Conservation (phyloP, 441 rosid genomes). For the Gossypium laxum region DNA sequence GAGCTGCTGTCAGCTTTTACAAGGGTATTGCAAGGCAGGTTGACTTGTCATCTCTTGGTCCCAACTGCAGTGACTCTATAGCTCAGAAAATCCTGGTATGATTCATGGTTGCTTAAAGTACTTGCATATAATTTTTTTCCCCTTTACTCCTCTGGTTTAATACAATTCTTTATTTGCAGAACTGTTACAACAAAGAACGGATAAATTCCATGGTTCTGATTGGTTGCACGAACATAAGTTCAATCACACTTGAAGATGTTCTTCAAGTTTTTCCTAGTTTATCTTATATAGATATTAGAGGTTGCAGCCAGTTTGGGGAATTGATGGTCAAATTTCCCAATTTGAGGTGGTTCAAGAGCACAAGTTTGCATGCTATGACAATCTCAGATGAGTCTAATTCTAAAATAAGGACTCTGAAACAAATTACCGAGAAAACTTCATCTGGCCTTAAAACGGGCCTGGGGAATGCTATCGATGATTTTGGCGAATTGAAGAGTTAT, state of each 20-base stretch:
- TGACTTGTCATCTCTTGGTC: constrained; percentile 70
- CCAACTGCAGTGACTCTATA: constrained; percentile 60
- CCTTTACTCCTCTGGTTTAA: constrained; percentile 22
- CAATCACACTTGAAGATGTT: constrained; percentile 59
- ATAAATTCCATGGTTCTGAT: constrained; percentile 59
- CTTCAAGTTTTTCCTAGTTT: constrained; percentile 50
- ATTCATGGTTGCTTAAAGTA: constrained; percentile 8
- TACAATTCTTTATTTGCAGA: constrained; percentile 45
- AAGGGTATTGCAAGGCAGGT: constrained; percentile 63
- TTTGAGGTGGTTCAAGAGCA: constrained; percentile 56
- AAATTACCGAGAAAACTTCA: constrained; percentile 39
- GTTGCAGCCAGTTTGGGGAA: constrained; percentile 77
- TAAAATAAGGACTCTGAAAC: constrained; percentile 59
- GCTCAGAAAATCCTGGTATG: constrained; percentile 63
- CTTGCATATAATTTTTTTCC: neutral
- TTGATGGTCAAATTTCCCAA: constrained; percentile 45
- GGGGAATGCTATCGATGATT: constrained; percentile 60
- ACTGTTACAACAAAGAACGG: constrained; percentile 63
- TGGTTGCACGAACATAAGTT: constrained; percentile 74
- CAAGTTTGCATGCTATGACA: constrained; percentile 26
- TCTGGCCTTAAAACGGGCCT: constrained; percentile 34
- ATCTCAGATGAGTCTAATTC: constrained; percentile 41
- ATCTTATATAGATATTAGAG: constrained; percentile 70
- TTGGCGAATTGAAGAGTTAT: constrained; percentile 86
- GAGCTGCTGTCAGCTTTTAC: constrained; percentile 69